A percentile compares a stretch with the other conserved stretches of the same genome.
These are phyloP conservation scores for Urtica urens DNA, from an alignment of 306 rosid genomes.

Conservation along the genomic window DNA sequence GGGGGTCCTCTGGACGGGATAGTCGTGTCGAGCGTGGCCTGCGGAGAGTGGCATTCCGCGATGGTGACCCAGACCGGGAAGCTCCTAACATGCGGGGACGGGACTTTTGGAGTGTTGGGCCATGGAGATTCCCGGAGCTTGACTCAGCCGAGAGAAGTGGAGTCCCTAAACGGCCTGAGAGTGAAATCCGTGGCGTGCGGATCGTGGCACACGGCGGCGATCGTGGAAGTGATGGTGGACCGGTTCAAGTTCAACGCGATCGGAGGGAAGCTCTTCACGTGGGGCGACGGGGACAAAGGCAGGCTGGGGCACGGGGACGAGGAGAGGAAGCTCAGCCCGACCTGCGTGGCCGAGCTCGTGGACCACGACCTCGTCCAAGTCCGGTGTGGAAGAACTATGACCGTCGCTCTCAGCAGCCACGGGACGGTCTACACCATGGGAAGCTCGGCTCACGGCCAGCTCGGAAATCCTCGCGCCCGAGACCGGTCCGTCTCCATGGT, in stretches of 20 bases:
- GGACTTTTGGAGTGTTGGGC: slow-evolving; percentile 82
- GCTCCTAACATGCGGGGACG: slow-evolving; percentile 76
- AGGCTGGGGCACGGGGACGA: slow-evolving; percentile 58
- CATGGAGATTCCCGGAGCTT: slow-evolving; percentile 48
- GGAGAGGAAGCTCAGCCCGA: slow-evolving; percentile 53
- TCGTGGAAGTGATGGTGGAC: slow-evolving; percentile 42
- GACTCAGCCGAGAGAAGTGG: slow-evolving; percentile 67
- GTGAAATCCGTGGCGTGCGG: slow-evolving; percentile 81
- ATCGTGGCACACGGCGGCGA: slow-evolving; percentile 83
- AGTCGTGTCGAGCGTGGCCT: slow-evolving; percentile 37
- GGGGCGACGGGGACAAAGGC: slow-evolving; percentile 85
- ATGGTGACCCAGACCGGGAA: slow-evolving; percentile 52
- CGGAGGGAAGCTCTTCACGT: slow-evolving; percentile 65
- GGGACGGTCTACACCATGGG: slow-evolving; percentile 71
- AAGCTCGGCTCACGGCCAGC: slow-evolving; percentile 51
- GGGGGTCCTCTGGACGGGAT: slow-evolving; percentile 47
- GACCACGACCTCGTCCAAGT: slow-evolving; percentile 74
- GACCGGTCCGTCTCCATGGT: slow-evolving; percentile 42
- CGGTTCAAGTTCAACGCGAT: slow-evolving; percentile 30
- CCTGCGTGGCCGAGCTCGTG: slow-evolving; percentile 60
- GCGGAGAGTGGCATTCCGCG: slow-evolving; percentile 92
- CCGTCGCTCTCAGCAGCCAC: slow-evolving; percentile 55
- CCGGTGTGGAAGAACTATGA: slow-evolving; percentile 72
- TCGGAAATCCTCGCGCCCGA: slow-evolving; percentile 56
- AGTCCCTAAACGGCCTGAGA: slow-evolving; percentile 45